Conservation (phyloP, 2,329 filamentous ascomycete genomes). For the Sarocladiaceae sp. region DNA sequence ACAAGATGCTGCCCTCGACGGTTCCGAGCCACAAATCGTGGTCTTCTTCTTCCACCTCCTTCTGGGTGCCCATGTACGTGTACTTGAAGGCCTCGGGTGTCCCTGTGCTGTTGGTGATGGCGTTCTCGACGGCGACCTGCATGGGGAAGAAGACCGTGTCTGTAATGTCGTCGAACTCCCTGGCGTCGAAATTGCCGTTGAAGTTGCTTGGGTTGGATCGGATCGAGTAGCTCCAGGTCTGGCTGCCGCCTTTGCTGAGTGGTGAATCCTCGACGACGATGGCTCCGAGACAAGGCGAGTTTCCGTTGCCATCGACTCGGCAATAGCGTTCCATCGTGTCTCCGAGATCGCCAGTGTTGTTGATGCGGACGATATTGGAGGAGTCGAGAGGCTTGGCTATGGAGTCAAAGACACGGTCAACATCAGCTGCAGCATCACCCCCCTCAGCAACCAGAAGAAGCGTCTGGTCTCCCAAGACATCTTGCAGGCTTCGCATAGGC, state of each 20-base stretch:
- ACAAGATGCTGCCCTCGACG: constrained; percentile 2
- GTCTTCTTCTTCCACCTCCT: background rate
- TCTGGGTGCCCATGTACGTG: background rate
- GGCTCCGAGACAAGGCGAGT: constrained; percentile 5
- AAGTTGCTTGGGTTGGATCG: background rate
- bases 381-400: background rate
- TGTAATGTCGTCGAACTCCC: background rate
- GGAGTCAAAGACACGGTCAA: background rate
- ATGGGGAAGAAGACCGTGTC: constrained; percentile 4
- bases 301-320: background rate
- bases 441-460: background rate
- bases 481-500: background rate
- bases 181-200: background rate
- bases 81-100: background rate
- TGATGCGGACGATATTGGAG: background rate
- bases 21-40: background rate
- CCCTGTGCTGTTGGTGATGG: background rate
- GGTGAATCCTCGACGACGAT: constrained; percentile 1
- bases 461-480: background rate
- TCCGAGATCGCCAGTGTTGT: background rate
- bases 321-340: background rate
- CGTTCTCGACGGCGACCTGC: background rate
- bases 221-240: constrained; percentile 5
- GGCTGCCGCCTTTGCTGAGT: background rate
- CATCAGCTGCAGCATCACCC: background rate